Conservation (phyloP, 495 filamentous ascomycete species). For the Xylaria telfairii region DNA sequence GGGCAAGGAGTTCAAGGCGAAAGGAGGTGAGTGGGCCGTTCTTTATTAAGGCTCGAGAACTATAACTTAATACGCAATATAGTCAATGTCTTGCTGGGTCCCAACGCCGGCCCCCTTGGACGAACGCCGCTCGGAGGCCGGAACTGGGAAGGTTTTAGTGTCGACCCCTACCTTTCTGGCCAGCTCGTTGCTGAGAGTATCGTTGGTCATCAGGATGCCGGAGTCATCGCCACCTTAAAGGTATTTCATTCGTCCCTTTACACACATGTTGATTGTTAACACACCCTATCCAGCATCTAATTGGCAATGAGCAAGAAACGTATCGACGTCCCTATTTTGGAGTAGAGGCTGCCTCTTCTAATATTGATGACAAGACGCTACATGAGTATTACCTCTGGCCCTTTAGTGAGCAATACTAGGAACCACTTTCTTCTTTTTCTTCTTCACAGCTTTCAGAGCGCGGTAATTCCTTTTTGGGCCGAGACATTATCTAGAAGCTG, state of each 20-base stretch:
- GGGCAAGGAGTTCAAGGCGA: constrained; percentile 62
- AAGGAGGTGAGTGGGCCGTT: constrained; percentile 51
- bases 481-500: too few relatives aligned
- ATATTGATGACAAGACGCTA: constrained; percentile 70
- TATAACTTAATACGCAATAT: constrained; percentile 43
- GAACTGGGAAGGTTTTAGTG: constrained; percentile 63
- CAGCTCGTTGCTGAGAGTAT: constrained; percentile 52
- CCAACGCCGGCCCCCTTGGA: constrained; percentile 65
- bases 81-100: constrained; percentile 74
- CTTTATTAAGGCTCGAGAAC: too few relatives aligned
- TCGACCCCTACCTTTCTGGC: constrained; percentile 58
- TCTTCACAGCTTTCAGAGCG: too few relatives aligned
- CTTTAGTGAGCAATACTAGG: too few relatives aligned
- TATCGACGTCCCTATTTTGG: constrained; percentile 59
- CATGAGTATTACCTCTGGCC: constrained; percentile 78
- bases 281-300: constrained; percentile 53
- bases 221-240: constrained; percentile 62
- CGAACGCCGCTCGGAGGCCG: constrained; percentile 57
- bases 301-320: constrained; percentile 71
- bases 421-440: too few relatives aligned
- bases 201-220: constrained; percentile 56
- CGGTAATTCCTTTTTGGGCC: too few relatives aligned
- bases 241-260: constrained; percentile 33
- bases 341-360: constrained; percentile 60
- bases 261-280: constrained; percentile 14